Evolutionary conservation across 2,329 filamentous ascomycete species (phyloP), one percentile per base, ranked within the genome.

Genomic region (Colletotrichum tropicale): DNA sequence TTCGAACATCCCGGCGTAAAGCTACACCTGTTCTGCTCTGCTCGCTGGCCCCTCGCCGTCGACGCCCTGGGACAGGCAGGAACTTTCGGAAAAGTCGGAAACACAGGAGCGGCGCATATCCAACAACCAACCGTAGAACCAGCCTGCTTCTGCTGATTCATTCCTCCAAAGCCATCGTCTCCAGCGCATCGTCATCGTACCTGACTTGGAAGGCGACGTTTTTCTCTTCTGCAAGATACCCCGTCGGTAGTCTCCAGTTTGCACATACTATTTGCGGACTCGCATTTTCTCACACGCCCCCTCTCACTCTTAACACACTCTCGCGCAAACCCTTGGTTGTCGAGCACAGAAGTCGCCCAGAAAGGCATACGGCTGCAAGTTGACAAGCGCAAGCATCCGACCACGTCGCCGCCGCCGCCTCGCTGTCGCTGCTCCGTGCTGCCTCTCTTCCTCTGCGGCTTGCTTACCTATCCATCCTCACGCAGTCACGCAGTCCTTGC

Each of bases 301-400:
- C 55, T 26, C 71, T 18, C 8, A 38, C 16, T 18, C 58, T 55
- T 43, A 34, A 66, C 16, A 56, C 66, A 74, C 61, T 55, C 60
- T 75, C 61, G 61, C 72, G 68, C 69, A 71, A 71, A 75, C 60
- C 68, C 69, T 66, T 34, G 34, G n/a, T 65, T 32, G 36, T 38
- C 36, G 38, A 66, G 52, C 61, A 62, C 48, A 65, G 61, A 71
- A 32, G 28, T 65, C 71, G 34, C 58, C 66, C 28, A 66, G 61
- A 71, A 58, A 48, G 36, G 36, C 58, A 60, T 52, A 34, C 69
- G 38, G 58, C 71, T 71, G 67, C 71, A 71, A 52, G 18, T 71
- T 64, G 70, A 74, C 69, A 76, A 69, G 74, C 70, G 70, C 70
- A 67, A 32, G 64, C 58, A 76, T 74, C 56, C 70, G 74, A 74